phyloP scores from a whole-genome alignment of 208 protist species.

The Vickermania ingenoplastis region DNA sequence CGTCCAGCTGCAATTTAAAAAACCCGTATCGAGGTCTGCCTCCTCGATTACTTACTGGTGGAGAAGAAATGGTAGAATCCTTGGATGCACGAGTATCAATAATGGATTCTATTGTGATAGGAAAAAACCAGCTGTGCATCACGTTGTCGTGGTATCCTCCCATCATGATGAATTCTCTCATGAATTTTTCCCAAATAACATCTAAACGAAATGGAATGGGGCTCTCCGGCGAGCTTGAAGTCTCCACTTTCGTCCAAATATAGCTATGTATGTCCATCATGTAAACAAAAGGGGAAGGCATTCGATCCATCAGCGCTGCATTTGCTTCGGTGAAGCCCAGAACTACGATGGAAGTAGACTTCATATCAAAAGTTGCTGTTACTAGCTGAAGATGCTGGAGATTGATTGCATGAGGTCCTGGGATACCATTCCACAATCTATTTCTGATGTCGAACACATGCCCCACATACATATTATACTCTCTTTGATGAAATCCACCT shows the following conservation, averaged over 20 bases:
- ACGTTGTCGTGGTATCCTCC: slow-evolving; percentile 48
- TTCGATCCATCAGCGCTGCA: background rate
- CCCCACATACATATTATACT: slow-evolving; percentile 74
- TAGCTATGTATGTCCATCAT: slow-evolving; percentile 61
- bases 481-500: slow-evolving; percentile 78
- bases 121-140: slow-evolving; percentile 65
- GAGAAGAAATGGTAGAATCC: background rate
- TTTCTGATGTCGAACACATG: slow-evolving; percentile 78
- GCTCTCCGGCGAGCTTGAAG: slow-evolving; percentile 44
- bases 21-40: slow-evolving; percentile 36
- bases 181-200: slow-evolving; percentile 51
- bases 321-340: slow-evolving; percentile 20
- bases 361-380: slow-evolving; percentile 28
- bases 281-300: slow-evolving; percentile 39
- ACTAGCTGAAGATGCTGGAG: slow-evolving; percentile 72
- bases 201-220: slow-evolving; percentile 75
- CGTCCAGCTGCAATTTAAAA: slow-evolving; percentile 44
- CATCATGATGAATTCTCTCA: slow-evolving; percentile 44
- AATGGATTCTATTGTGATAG: slow-evolving; percentile 24
- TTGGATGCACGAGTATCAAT: slow-evolving; percentile 3
- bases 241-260: slow-evolving; percentile 59
- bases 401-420: slow-evolving; percentile 45
- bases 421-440: slow-evolving; percentile 68
- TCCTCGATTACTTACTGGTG: background rate
- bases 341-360: slow-evolving; percentile 39